Percentiles rank a stretch among this genome's conserved stretches.
These are phyloP conservation scores for Zasmidium citrigriseum DNA, from an alignment of 2,329 filamentous ascomycete species.

Conservation along the genomic window DNA sequence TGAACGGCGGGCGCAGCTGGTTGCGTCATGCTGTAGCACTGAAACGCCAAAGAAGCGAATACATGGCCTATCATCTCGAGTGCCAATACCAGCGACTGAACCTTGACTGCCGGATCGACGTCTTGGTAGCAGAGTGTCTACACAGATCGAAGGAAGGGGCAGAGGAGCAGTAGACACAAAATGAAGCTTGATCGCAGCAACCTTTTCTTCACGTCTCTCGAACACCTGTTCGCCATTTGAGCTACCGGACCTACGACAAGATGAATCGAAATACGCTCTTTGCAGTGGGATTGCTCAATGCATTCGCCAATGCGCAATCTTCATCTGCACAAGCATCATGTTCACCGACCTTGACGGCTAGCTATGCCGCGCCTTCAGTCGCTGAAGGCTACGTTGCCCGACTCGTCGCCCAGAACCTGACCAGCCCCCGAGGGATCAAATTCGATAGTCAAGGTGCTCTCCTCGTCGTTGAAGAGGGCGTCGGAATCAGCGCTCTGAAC, in stretches of 20 bases:
- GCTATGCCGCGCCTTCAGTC: conserved; percentile 42
- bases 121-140: neutral
- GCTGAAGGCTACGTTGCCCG: conserved; percentile 44
- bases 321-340: conserved; percentile 28
- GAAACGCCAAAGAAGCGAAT: neutral
- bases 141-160: neutral
- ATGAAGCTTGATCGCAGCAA: neutral
- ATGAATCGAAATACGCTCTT: neutral
- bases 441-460: conserved; percentile 52
- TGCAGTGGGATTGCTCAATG: neutral
- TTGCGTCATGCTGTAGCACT: neutral
- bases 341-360: conserved; percentile 39
- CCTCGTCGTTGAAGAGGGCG: conserved; percentile 49
- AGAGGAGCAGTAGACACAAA: neutral
- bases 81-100: conserved; percentile 5
- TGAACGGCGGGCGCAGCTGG: too few species aligned
- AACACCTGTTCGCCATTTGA: neutral
- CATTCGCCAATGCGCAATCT: conserved; percentile 10
- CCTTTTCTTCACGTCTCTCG: neutral
- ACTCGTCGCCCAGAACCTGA: conserved; percentile 49
- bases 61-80: conserved; percentile 1
- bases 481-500: conserved; percentile 27
- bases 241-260: neutral
- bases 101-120: conserved; percentile 3
- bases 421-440: conserved; percentile 47